Conservation (phyloP, 805 yeast genomes). For the Candida gorgasii region DNA sequence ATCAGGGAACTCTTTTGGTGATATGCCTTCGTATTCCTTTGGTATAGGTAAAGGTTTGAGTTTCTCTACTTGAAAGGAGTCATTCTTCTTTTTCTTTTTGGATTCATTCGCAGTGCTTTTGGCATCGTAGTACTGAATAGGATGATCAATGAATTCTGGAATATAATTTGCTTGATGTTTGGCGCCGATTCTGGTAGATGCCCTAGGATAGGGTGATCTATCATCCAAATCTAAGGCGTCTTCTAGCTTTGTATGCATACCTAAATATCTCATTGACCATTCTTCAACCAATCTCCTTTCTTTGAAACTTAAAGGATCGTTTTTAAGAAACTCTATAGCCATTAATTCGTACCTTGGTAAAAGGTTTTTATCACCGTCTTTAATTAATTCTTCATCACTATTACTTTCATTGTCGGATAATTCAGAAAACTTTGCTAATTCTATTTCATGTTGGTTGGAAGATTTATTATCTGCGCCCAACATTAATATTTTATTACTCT, state of each 20-base stretch:
- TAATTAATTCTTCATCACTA: slow-evolving; percentile 4
- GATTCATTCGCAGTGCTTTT: slow-evolving; percentile 12
- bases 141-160: slow-evolving; percentile 54
- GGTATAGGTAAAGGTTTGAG: slow-evolving; percentile 45
- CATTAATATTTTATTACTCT: slow-evolving; percentile 40
- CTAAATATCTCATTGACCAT: slow-evolving; percentile 81
- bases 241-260: slow-evolving; percentile 70
- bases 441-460: slow-evolving; percentile 38
- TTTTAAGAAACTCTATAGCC: slow-evolving; percentile 53
- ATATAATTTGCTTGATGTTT: slow-evolving; percentile 71
- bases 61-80: slow-evolving; percentile 18
- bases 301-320: slow-evolving; percentile 45
- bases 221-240: slow-evolving; percentile 79
- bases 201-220: slow-evolving; percentile 73
- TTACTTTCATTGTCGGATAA: slow-evolving; percentile 16
- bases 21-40: slow-evolving; percentile 39
- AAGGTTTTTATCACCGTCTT: slow-evolving; percentile 9
- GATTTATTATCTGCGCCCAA: slow-evolving; percentile 43
- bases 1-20: slow-evolving; percentile 54
- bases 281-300: slow-evolving; percentile 61
- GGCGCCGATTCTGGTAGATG: slow-evolving; percentile 72
- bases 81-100: slow-evolving; percentile 18
- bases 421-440: slow-evolving; percentile 3
- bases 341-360: slow-evolving; percentile 57
- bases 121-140: slow-evolving; percentile 63